Evolutionary conservation across 2,329 filamentous ascomycete genomes (phyloP), one percentile per base, ranked within the genome.

Genomic region (Penicillium crustosum): DNA sequence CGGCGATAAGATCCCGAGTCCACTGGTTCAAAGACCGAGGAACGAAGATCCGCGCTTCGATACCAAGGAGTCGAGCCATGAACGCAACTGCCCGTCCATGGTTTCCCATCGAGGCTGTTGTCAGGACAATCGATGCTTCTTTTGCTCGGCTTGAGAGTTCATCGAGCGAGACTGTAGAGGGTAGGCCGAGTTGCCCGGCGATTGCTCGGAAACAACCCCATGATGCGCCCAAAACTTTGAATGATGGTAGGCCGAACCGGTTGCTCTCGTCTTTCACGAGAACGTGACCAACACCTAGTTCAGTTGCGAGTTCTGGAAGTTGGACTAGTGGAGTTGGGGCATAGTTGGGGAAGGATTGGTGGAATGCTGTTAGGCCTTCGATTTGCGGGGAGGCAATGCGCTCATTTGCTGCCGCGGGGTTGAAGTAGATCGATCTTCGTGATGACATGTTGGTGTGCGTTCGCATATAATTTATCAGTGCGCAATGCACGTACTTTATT

Each of bases 211-310:
- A 87, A 3, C 83, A 81, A 0, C 84, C 89, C 89, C 89, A 93
- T 0, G 87, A 89, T 1, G 90, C 89, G 21, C 90, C 90, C 0
- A 93, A 81, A 44, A 93, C 89, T 73, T 94, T 94, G 79, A 93
- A 93, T 0, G 89, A 83, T 0, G 88, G 88, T 2, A 93, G 78
- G 0, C 86, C 86, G 38, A 91, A 84, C 6, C 89, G 82, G 53
- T 75, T 78, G 29, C 83, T 86, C 71, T 93, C 89, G 65, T 92
- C 85, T 68, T 93, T 93, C 61, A 92, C 67, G 38, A 86, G 80
- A 4, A 93, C 78, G 6, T 79, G 75, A 0, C 75, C 73, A 12
- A 90, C 74, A 0, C 82, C 82, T 0, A 91, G 71, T 15, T 86
- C 79, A 2, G 75, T 63, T 0, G 89, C 87, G 0, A 91, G 61